Evolutionary conservation across 2,329 filamentous ascomycete genomes (phyloP), one percentile per base, ranked within the genome.

Genomic region (Colletotrichum sp.): DNA sequence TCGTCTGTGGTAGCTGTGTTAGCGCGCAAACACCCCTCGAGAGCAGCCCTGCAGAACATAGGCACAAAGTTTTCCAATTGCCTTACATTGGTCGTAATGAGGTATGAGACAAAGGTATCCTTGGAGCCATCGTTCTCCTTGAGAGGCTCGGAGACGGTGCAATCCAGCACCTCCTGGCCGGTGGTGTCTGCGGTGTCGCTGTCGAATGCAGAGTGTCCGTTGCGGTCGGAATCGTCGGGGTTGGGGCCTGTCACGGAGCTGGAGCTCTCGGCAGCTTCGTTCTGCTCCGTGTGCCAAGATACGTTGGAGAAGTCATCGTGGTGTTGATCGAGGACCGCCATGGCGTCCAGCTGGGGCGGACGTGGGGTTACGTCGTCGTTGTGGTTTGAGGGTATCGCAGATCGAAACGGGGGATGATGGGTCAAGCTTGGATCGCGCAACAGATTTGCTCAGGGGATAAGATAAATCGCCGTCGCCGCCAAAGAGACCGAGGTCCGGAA

Each of bases 61-160:
- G 49, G 71, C 39, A 78, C 65, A 57, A 19, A 25, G 63, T 34
- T 69, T 19, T 32, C 69, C 34, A 36, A 61, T 44, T 29, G 59
- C 70, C 84, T 34, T 88, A 98, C 96, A 86, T 96, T 90, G 69
- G 97, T 98, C 61, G 95, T 97, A 79, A 99, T 95, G 66, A 98
- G 89, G 84, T 99, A 99, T 13, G 97, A 99, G 75, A 99, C 94
- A 87, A 98, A 99, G 70, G 95, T 94, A 86, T 98, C 97, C 85
- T 98, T 98, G 75, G 96, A 98, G 64, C 97, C 96, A 82, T 98
- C 95, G 82, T 96, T 97, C 88, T 99, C 97, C 86, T 98, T 99
- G 85, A 96, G 91, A 25, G 97, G 96, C 75, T 93, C 91, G 71
- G 92, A 92, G 22, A 99, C 96, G 22, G 88, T 92, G 83, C 96